phyloP scores from a whole-genome alignment of 2,329 filamentous ascomycete species.

The Erysiphe pulchra region DNA sequence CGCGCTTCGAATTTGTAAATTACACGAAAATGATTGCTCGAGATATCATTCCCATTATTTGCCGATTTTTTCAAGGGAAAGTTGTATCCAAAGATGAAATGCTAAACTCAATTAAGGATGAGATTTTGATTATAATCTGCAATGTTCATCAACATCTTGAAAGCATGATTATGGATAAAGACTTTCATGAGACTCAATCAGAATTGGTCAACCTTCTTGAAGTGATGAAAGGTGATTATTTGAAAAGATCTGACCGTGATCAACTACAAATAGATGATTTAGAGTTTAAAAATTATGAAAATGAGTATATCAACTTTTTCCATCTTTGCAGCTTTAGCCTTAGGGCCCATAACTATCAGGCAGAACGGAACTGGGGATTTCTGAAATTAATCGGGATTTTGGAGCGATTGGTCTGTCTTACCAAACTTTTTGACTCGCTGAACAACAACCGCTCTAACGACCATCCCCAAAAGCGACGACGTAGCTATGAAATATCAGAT shows the following conservation, averaged over 20 bases:
- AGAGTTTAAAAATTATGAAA: constrained; percentile 17
- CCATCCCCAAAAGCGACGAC: constrained; percentile 12
- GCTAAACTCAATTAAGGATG: constrained; percentile 38
- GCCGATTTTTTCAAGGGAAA: constrained; percentile 54
- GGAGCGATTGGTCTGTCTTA: constrained; percentile 16
- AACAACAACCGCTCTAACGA: constrained; percentile 3
- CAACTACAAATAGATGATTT: constrained; percentile 60
- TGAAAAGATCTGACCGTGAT: constrained; percentile 40
- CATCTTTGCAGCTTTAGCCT: constrained; percentile 25
- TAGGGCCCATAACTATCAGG: constrained; percentile 24
- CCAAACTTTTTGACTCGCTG: constrained; percentile 2
- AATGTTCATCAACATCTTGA: constrained; percentile 38
- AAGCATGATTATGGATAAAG: constrained; percentile 22
- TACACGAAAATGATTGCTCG: constrained; percentile 31
- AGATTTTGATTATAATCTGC: constrained; percentile 50
- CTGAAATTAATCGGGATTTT: constrained; percentile 32
- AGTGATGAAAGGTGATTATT: constrained; percentile 54
- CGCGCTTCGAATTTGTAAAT: constrained; percentile 39
- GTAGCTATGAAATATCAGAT: constrained; percentile 6
- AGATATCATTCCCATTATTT: constrained; percentile 43
- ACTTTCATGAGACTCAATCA: constrained; percentile 11
- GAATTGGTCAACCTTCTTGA: constrained; percentile 41
- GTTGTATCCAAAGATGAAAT: constrained; percentile 30
- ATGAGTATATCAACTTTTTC: constrained; percentile 15
- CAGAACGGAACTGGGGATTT: constrained; percentile 33